Evolutionary conservation across 345 rosid species (phyloP).

Genomic region (Rubroshorea leprosula): DNA sequence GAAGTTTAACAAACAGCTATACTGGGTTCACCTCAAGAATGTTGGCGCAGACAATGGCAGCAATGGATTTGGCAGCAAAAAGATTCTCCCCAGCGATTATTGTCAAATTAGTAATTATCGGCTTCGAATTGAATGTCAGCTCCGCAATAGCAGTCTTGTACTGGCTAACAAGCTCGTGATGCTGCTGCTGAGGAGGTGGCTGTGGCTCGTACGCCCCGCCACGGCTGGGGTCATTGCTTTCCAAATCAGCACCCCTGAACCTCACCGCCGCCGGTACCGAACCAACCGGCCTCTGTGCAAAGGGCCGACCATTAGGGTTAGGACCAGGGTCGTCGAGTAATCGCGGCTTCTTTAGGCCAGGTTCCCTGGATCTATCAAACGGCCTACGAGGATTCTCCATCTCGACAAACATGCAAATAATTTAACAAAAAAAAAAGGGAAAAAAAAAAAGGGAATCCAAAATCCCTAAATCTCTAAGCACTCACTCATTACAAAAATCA

Average conservation of each 20-base stretch:
- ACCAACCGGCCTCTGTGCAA: constrained; percentile 16
- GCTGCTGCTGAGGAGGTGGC: constrained; percentile 39
- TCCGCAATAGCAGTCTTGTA: constrained; percentile 83
- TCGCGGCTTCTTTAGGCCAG: constrained; percentile 53
- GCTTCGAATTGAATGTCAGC: constrained; percentile 96
- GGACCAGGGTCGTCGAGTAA: constrained; percentile 36
- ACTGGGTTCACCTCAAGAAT: constrained; percentile 92
- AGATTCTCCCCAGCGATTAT: constrained; percentile 95
- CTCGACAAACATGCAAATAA: constrained; percentile 24
- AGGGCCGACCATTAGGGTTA: constrained; percentile 18
- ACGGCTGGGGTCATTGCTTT: constrained; percentile 41
- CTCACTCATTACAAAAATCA: neutral
- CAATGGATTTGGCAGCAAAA: constrained; percentile 79
- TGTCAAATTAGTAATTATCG: constrained; percentile 89
- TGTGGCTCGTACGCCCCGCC: constrained; percentile 82
- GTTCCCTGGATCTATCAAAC: constrained; percentile 83
- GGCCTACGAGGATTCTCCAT: constrained; percentile 83
- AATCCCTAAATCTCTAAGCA: constrained; percentile 13
- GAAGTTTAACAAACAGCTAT: constrained; percentile 23
- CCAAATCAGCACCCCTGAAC: constrained; percentile 37
- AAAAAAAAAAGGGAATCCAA: constrained; percentile 17
- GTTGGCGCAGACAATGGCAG: constrained; percentile 67
- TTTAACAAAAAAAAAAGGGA: too few species aligned
- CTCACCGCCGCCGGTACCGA: constrained; percentile 22
- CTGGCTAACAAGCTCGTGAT: constrained; percentile 85